Evolutionary conservation across 2,329 filamentous ascomycete genomes (phyloP).

Genomic region (Monilinia polystroma): DNA sequence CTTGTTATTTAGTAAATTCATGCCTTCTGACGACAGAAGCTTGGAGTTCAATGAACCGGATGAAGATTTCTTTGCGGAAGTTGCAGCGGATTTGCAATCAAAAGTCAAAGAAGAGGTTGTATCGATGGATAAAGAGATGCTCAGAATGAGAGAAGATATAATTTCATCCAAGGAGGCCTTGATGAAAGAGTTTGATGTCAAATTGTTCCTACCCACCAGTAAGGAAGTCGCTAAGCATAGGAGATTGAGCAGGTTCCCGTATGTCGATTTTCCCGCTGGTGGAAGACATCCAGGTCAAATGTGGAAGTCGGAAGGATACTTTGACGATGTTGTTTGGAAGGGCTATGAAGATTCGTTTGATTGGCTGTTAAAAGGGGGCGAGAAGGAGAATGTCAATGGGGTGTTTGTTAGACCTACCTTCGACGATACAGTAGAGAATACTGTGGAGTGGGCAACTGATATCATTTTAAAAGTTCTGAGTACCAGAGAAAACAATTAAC

Average conservation of each 20-base stretch:
- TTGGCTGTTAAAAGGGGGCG: conserved; percentile 27
- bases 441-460: conserved; percentile 28
- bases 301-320: conserved; percentile 39
- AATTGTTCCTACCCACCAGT: conserved; percentile 30
- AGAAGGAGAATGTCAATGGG: conserved; percentile 9
- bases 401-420: conserved; percentile 22
- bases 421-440: conserved; percentile 27
- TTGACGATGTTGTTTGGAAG: conserved; percentile 36
- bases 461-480: conserved; percentile 15
- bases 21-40: background rate
- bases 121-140: background rate
- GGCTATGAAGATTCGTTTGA: conserved; percentile 24
- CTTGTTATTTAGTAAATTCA: conserved; percentile 9
- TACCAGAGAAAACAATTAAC: background rate
- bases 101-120: background rate
- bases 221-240: conserved; percentile 25
- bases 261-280: conserved; percentile 27
- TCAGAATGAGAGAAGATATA: background rate
- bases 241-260: conserved; percentile 26
- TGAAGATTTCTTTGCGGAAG: background rate
- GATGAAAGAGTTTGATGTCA: conserved; percentile 28
- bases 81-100: background rate
- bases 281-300: conserved; percentile 31
- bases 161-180: conserved; percentile 8
- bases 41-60: background rate